Evolutionary conservation across 1,284 basidiomycete species (phyloP).

Genomic region (Inonotus obliquus): DNA sequence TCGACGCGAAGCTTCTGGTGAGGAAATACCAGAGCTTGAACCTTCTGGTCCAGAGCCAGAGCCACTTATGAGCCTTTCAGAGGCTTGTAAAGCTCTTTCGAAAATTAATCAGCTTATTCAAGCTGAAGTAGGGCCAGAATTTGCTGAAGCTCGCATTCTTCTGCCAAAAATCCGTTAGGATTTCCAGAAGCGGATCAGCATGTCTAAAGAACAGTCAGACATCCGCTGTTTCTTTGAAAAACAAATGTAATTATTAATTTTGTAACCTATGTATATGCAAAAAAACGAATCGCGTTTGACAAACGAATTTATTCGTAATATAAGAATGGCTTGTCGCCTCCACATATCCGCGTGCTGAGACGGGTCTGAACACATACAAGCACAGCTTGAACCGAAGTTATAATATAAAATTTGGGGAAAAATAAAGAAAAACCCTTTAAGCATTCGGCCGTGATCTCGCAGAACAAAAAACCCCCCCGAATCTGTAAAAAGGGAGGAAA

Average conservation of each 20-base stretch:
- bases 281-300: not conserved
- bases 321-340: no score
- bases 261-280: not conserved
- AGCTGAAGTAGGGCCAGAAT: not conserved
- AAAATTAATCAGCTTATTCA: not conserved
- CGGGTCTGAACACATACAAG: no score
- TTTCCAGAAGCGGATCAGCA: not conserved
- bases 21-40: conserved; percentile 4
- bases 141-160: not conserved
- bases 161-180: not conserved
- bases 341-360: no score
- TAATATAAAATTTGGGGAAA: no score
- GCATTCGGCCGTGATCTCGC: no score
- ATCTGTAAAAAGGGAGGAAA: no score
- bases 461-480: no score
- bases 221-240: not conserved
- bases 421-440: no score
- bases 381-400: no score
- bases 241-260: not conserved
- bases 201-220: not conserved
- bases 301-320: no score
- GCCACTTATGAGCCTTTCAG: not conserved
- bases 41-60: not conserved
- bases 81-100: not conserved
- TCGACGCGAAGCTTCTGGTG: not conserved